A percentile compares a stretch with the other conserved stretches of the same genome.
These are phyloP conservation scores for Cytospora chrysosperma DNA, from an alignment of 2,329 filamentous ascomycete species.

Conservation along the genomic window DNA sequence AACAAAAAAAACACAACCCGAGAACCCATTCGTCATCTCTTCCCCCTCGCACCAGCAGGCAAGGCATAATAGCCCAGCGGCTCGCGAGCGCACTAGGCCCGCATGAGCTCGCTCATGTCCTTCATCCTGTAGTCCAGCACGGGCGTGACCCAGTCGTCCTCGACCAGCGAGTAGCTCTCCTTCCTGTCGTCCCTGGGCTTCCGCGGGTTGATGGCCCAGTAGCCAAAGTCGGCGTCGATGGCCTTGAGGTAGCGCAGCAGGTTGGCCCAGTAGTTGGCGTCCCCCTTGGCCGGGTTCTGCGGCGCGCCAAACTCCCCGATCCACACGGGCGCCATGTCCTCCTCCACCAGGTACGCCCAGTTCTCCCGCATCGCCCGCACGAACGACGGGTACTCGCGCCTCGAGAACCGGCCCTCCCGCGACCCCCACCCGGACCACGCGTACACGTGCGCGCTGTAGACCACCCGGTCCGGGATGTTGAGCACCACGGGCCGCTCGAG, in stretches of 20 bases:
- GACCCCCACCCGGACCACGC: slow-evolving; percentile 70
- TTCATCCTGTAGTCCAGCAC: slow-evolving; percentile 62
- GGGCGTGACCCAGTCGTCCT: slow-evolving; percentile 64
- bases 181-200: slow-evolving; percentile 57
- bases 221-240: slow-evolving; percentile 64
- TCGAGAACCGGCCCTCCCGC: slow-evolving; percentile 57
- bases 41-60: not conserved
- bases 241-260: slow-evolving; percentile 57
- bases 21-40: not conserved
- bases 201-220: slow-evolving; percentile 68
- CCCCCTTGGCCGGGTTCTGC: slow-evolving; percentile 50
- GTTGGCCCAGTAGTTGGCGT: slow-evolving; percentile 65
- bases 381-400: slow-evolving; percentile 62
- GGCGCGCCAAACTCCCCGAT: slow-evolving; percentile 66
- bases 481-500: slow-evolving; percentile 56
- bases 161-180: slow-evolving; percentile 61
- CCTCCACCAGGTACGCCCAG: slow-evolving; percentile 64
- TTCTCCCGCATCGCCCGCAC: slow-evolving; percentile 60
- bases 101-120: slow-evolving; percentile 58
- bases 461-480: slow-evolving; percentile 53
- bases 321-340: slow-evolving; percentile 62
- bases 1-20: not conserved
- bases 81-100: slow-evolving; percentile 24
- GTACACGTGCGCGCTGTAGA: slow-evolving; percentile 70
- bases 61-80: slow-evolving; percentile 1